Evolutionary conservation across 169 alveolate species (phyloP).

Genomic region (Eimeria maxima): DNA sequence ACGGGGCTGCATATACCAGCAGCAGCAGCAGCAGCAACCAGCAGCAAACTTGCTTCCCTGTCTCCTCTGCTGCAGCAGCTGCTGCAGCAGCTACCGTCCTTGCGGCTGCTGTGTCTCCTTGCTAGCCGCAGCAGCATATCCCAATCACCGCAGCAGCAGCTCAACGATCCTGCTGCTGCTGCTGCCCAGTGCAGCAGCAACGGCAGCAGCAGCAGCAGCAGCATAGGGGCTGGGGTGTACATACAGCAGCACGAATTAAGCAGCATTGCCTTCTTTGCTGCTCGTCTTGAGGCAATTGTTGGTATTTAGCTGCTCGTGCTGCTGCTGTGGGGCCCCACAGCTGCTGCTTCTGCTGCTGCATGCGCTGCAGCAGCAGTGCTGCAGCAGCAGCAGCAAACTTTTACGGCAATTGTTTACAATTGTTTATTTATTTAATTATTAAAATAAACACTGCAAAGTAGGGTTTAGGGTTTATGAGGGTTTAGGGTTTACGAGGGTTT

Average conservation of each 20-base stretch:
- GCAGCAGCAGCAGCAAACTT: too few species aligned
- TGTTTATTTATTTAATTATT: too few species aligned
- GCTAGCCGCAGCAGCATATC: constrained; percentile 56
- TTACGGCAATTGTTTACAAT: too few species aligned
- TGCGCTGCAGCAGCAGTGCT: too few species aligned
- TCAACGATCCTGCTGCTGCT: background rate
- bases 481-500: too few species aligned
- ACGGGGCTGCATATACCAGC: constrained; percentile 17
- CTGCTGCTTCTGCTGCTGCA: too few species aligned
- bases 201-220: constrained; percentile 37
- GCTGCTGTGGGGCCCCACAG: too few species aligned
- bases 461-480: too few species aligned
- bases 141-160: constrained; percentile 3
- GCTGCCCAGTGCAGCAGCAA: constrained; percentile 9
- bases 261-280: constrained; percentile 37
- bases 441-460: too few species aligned
- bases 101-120: constrained; percentile 31
- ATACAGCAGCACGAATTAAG: constrained; percentile 47
- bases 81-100: constrained; percentile 18
- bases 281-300: background rate
- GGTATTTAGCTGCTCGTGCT: background rate
- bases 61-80: constrained; percentile 16
- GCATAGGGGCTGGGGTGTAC: background rate
- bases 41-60: constrained; percentile 14
- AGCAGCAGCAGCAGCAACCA: constrained; percentile 44